Percentiles rank a stretch among this genome's conserved stretches.
Evolutionary conservation across 2,329 filamentous ascomycete species (phyloP).

Genomic region (Neoarthrinium moseri): DNA sequence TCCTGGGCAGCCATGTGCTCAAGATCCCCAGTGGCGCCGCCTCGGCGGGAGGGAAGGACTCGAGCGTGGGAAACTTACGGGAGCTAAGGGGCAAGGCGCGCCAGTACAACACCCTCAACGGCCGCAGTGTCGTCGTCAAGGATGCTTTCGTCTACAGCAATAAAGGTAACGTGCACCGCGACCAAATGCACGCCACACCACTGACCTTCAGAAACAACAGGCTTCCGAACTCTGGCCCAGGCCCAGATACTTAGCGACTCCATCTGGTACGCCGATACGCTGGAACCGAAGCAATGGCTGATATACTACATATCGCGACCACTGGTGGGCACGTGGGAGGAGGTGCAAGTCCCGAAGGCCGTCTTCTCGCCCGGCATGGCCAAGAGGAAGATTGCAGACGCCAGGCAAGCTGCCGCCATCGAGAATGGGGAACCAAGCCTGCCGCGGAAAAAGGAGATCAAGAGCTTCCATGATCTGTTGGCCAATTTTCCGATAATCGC

Average conservation of each 20-base stretch:
- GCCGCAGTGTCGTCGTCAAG: conserved; percentile 89
- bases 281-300: conserved; percentile 90
- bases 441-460: conserved; percentile 84
- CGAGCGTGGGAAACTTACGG: conserved; percentile 60
- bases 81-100: conserved; percentile 92
- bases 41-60: conserved; percentile 55
- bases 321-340: conserved; percentile 79
- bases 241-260: conserved; percentile 81
- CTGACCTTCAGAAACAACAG: conserved; percentile 47
- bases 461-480: conserved; percentile 84
- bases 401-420: conserved; percentile 32
- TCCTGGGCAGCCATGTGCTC: conserved; percentile 93
- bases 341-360: conserved; percentile 69
- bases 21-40: conserved; percentile 65
- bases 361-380: conserved; percentile 47
- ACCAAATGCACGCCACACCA: conserved; percentile 7
- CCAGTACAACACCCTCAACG: conserved; percentile 90
- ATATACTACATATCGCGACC: conserved; percentile 94
- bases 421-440: conserved; percentile 44
- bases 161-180: conserved; percentile 65
- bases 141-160: conserved; percentile 93
- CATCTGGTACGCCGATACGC: conserved; percentile 85
- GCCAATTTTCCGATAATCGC: conserved; percentile 94
- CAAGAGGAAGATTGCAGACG: conserved; percentile 35
- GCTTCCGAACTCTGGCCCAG: conserved; percentile 89